phyloP scores from a whole-genome alignment of 2,329 filamentous ascomycete genomes.

The Penicillium freii region DNA sequence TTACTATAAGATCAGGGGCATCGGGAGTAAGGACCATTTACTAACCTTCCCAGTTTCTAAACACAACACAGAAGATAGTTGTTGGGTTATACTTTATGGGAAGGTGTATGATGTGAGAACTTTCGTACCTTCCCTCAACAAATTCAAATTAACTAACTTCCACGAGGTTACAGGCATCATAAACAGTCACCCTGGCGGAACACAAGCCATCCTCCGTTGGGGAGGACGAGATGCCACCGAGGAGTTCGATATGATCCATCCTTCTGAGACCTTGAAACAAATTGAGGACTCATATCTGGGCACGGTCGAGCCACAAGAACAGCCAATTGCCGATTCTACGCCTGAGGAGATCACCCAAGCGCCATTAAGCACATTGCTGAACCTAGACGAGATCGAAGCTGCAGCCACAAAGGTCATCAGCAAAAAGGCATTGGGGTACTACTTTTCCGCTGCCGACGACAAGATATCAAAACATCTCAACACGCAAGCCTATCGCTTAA shows the following conservation, averaged over 20 bases:
- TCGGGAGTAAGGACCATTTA: neutral
- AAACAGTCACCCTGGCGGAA: slow-evolving; percentile 77
- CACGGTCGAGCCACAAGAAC: slow-evolving; percentile 60
- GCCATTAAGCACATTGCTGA: slow-evolving; percentile 69
- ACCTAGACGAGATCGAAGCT: slow-evolving; percentile 84
- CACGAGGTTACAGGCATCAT: slow-evolving; percentile 70
- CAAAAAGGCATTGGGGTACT: slow-evolving; percentile 89
- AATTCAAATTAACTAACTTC: neutral
- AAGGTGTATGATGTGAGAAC: slow-evolving; percentile 7
- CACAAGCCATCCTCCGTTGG: slow-evolving; percentile 81
- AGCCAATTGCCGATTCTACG: slow-evolving; percentile 26
- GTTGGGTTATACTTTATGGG: slow-evolving; percentile 10
- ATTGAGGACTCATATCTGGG: slow-evolving; percentile 76
- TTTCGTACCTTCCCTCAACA: neutral
- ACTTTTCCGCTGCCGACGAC: slow-evolving; percentile 86
- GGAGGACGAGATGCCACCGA: slow-evolving; percentile 91
- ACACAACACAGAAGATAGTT: slow-evolving; percentile 6
- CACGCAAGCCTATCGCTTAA: slow-evolving; percentile 72
- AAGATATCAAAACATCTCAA: slow-evolving; percentile 76
- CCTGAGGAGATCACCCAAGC: slow-evolving; percentile 36
- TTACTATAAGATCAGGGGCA: neutral
- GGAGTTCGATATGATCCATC: slow-evolving; percentile 92
- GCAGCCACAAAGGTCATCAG: slow-evolving; percentile 76
- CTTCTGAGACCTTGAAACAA: slow-evolving; percentile 81
- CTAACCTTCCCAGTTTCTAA: neutral